Base-by-base conservation (phyloP, 345 rosid species). In the Populus pruinosa region DNA sequence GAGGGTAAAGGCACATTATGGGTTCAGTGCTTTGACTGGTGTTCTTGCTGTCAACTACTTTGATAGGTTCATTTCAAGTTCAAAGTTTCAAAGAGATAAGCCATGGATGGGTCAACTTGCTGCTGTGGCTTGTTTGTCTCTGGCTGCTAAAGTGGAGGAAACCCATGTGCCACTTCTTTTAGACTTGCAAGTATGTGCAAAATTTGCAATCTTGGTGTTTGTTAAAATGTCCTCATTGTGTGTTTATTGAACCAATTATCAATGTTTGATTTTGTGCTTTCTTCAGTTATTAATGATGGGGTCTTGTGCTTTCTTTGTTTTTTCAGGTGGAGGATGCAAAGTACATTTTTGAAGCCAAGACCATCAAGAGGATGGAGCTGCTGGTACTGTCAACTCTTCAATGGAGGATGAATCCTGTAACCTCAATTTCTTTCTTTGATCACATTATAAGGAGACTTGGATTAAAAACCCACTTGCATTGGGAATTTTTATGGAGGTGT, bases 121-220 rank as follows among this genome's bases (percentile, higher is more conserved):
- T 63, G 96, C 94, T 62, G 98, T 94, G 29, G 90, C 98, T 83
- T 94, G 93, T 80, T 77, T 93, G 83, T 94, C 99, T 77, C 59
- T 94, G 79, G 97, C 99, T 84, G 95, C 96, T 16, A 94, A 94
- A 82, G 92, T 94, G 75, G 99, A 93, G 84, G 99, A 94, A 82
- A 88, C 90, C 74, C 93, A 85, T 64, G 95, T 91, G 43, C 97
- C 97, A 1, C 86, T 91, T 75, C 96, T 94, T 47, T 50, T 91
- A 25, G 93, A 93, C 78, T 84, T 94, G 66, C 99, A 94, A 88
- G 99, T 93, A 85, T 36, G 90, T 81, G 71, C 33, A 53, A 62
- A 17, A 49, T 63, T 73, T 79, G 56, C 75, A 76, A 70, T 80
- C 70, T 68, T 63, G 55, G 81, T 86, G 82, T 83, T 85, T 76